These are phyloP conservation scores for Cymbopogon flexuosus DNA, from an alignment of 202 grass and related monocot species.

Conservation along the genomic window DNA sequence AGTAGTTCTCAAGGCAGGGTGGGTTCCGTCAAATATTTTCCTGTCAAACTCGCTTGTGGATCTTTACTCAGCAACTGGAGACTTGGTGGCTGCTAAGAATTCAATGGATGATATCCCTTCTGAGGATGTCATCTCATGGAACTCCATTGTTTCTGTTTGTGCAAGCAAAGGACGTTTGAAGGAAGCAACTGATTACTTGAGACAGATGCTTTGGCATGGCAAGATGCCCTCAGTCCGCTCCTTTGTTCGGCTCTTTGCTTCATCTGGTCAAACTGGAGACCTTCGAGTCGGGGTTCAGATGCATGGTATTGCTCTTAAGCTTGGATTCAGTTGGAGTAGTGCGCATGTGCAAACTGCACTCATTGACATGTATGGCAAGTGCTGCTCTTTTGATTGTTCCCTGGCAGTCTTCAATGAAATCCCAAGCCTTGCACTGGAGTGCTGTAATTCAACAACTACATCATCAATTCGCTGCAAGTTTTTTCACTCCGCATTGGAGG, in stretches of 20 bases:
- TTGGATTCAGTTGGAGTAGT: constrained; percentile 17
- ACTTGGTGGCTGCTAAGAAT: constrained; percentile 13
- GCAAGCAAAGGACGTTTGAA: constrained; percentile 1
- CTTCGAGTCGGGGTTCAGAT: background rate
- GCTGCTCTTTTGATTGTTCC: constrained; percentile 18
- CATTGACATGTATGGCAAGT: constrained; percentile 40
- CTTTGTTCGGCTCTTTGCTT: constrained; percentile 18
- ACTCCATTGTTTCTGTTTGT: constrained; percentile 31
- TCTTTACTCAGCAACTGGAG: constrained; percentile 24
- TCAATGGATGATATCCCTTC: constrained; percentile 16
- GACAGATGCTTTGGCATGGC: constrained; percentile 28
- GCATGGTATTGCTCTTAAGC: constrained; percentile 25
- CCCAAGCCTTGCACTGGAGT: constrained; percentile 29
- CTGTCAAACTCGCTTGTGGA: constrained; percentile 41
- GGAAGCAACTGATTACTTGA: constrained; percentile 26
- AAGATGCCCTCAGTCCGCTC: constrained; percentile 30
- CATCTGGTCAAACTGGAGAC: constrained; percentile 17
- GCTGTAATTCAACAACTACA: constrained; percentile 30
- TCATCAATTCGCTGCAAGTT: constrained; percentile 26
- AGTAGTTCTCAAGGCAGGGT: constrained; percentile 38
- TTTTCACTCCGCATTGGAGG: constrained; percentile 4
- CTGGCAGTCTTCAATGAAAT: constrained; percentile 29
- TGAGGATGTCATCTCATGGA: constrained; percentile 37
- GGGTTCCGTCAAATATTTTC: constrained; percentile 34
- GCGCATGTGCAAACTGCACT: constrained; percentile 30